Evolutionary conservation across 441 rosid species (phyloP), one percentile per base, ranked within the genome.

Genomic region (Pelargonium australe): DNA sequence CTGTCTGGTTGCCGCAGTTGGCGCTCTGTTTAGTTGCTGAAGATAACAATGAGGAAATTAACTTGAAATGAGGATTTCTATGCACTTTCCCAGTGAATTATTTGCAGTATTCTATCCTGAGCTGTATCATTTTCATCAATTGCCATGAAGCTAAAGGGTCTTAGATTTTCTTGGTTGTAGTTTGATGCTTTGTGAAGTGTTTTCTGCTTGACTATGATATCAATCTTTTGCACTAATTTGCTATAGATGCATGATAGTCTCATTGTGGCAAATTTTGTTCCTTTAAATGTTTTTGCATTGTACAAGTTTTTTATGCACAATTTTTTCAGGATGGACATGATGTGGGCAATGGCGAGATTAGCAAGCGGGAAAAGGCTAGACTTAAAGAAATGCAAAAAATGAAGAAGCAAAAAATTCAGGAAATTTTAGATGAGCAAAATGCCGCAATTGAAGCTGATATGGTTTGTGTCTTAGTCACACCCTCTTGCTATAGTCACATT

Each of bases 371-470:
- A 79, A 95, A 77, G 83, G 89, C 84, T 7, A 89, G 95, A 63
- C 90, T 92, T 25, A 90, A 80, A 58, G 98, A 90, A 72, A 85
- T 95, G 97, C 94, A 90, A 83, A 82, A 75, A 69, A 23, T 92
- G 80, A 95, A 95, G 87, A 95, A 88, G 45, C 89, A 92, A 71
- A 92, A 90, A 86, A 79, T 92, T 82, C 98, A 90, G 77, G 99
- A 95, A 69, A 89, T 92, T 75, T 75, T 95, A 73, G 98, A 92
- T 44, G 81, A 80, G 0, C 98, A 95, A 74, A 95, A 95, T 84
- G 99, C 99, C 8, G 84, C 96, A 23, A 87, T 95, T 12, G 96
- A 92, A 45, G 98, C 97, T 16, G 98, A 90, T 75, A 92, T 95
- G 93, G 99, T 95, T 57, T 20, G 74, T 71, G 67, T 58, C 14